A percentile compares a stretch with the other conserved stretches of the same genome.
Evolutionary conservation across 2,329 filamentous ascomycete species (phyloP).

Genomic region (Fusarium robinianum): DNA sequence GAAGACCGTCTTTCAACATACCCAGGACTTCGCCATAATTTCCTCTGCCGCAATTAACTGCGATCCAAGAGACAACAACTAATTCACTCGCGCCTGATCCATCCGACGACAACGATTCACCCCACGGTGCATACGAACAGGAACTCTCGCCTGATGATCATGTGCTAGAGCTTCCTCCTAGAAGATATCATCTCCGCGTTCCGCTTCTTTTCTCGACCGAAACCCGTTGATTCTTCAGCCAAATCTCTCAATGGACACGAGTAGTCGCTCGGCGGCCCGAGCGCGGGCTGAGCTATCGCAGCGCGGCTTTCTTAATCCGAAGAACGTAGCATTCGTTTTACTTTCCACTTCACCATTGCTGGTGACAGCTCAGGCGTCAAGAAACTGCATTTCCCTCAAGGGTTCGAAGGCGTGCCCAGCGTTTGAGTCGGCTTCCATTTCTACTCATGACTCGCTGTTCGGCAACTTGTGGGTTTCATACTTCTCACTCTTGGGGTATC

Average conservation of each 20-base stretch:
- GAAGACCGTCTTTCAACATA: too few species aligned
- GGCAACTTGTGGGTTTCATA: constrained; percentile 64
- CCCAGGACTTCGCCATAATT: too few species aligned
- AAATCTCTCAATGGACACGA: constrained; percentile 14
- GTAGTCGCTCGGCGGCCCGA: constrained; percentile 6
- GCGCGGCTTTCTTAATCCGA: constrained; percentile 26
- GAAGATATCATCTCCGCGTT: constrained; percentile 14
- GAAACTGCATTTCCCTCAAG: constrained; percentile 66
- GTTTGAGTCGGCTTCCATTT: constrained; percentile 73
- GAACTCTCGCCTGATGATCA: constrained; percentile 26
- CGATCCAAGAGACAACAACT: too few species aligned
- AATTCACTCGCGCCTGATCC: background rate
- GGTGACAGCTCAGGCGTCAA: constrained; percentile 43
- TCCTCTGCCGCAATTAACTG: too few species aligned
- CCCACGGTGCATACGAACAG: constrained; percentile 9
- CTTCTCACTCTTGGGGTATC: background rate
- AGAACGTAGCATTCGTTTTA: constrained; percentile 32
- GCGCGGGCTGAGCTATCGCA: constrained; percentile 17
- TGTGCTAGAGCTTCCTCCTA: constrained; percentile 24
- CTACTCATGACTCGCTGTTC: constrained; percentile 61
- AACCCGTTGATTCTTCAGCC: constrained; percentile 5
- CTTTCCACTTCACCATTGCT: constrained; percentile 37
- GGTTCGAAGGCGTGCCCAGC: constrained; percentile 73
- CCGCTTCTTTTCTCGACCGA: constrained; percentile 5
- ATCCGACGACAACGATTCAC: constrained; percentile 15